Evolutionary conservation across 306 rosid species (phyloP).

Genomic region (Carpinus fangiana): DNA sequence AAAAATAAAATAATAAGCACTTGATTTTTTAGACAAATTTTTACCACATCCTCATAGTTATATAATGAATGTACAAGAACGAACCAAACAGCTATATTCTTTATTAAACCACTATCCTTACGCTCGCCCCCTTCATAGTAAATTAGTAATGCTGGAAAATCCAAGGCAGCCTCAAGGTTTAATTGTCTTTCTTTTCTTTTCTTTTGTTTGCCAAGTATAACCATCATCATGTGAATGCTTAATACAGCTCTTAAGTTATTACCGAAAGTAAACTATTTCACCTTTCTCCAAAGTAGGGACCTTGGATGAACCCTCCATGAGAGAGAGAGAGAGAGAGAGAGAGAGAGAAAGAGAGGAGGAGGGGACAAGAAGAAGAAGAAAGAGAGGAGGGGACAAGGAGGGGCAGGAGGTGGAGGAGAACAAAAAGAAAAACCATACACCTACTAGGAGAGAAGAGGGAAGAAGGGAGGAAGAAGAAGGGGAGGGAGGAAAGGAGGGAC

Average conservation of each 20-base stretch:
- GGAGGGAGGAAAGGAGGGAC: too few relatives aligned
- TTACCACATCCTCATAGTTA: too few relatives aligned
- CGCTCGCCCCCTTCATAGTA: too few relatives aligned
- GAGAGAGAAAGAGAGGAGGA: neutral
- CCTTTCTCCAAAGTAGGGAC: neutral
- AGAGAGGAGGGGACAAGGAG: neutral
- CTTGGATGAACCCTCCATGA: neutral
- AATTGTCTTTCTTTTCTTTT: neutral
- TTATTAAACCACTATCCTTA: too few relatives aligned
- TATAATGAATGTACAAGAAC: too few relatives aligned
- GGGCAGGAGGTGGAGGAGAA: constrained; percentile 6
- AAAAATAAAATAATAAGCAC: too few relatives aligned
- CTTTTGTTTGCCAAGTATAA: neutral
- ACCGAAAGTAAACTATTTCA: neutral
- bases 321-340: neutral
- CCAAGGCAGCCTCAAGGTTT: neutral
- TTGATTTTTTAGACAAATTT: too few relatives aligned
- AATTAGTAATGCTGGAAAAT: too few relatives aligned
- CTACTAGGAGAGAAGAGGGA: constrained; percentile 2
- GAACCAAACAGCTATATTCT: too few relatives aligned
- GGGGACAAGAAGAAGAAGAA: neutral
- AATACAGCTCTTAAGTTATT: neutral
- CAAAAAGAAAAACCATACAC: neutral
- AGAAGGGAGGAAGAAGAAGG: too few relatives aligned
- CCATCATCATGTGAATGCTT: neutral